Evolutionary conservation across 768 basidiomycete genomes (phyloP).

Genomic region (Termitomyces sp.): DNA sequence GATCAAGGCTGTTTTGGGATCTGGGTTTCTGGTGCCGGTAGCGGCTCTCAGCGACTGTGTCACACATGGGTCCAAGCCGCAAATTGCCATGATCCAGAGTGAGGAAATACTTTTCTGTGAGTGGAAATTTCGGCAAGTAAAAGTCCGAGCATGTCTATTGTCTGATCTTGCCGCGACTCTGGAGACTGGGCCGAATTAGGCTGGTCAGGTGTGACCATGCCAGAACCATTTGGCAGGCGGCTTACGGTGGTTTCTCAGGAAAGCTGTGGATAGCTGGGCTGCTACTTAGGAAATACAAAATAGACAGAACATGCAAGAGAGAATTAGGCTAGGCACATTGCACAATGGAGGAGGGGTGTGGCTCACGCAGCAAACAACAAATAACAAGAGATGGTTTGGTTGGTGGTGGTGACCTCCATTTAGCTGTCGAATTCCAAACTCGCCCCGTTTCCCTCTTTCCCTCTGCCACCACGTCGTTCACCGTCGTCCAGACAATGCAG

Average conservation of each 20-base stretch:
- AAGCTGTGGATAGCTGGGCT: neutral
- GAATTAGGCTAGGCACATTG: neutral
- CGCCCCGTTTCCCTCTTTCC: slow-evolving; percentile 25
- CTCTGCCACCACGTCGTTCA: slow-evolving; percentile 51
- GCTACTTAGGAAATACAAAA: neutral
- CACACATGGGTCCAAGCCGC: slow-evolving; percentile 2
- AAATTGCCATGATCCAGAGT: slow-evolving; percentile 8
- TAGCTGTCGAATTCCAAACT: slow-evolving; percentile 36
- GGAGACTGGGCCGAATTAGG: slow-evolving; percentile 2
- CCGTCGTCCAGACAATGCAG: slow-evolving; percentile 59
- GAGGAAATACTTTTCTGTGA: neutral
- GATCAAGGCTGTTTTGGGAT: neutral
- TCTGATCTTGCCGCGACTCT: slow-evolving; percentile 5
- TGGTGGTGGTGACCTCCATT: slow-evolving; percentile 35
- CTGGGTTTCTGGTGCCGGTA: neutral
- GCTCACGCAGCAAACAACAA: slow-evolving; percentile 31
- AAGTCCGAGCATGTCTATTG: slow-evolving; percentile 14
- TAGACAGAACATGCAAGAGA: neutral
- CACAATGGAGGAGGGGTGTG: slow-evolving; percentile 14
- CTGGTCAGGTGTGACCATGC: slow-evolving; percentile 14
- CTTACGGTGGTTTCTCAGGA: neutral
- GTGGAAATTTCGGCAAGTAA: slow-evolving; percentile 3
- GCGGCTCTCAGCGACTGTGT: neutral
- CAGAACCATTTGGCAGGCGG: neutral
- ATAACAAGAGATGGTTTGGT: slow-evolving; percentile 24